Conservation (phyloP, 306 rosid species). For the Mimosa bimucronata region DNA sequence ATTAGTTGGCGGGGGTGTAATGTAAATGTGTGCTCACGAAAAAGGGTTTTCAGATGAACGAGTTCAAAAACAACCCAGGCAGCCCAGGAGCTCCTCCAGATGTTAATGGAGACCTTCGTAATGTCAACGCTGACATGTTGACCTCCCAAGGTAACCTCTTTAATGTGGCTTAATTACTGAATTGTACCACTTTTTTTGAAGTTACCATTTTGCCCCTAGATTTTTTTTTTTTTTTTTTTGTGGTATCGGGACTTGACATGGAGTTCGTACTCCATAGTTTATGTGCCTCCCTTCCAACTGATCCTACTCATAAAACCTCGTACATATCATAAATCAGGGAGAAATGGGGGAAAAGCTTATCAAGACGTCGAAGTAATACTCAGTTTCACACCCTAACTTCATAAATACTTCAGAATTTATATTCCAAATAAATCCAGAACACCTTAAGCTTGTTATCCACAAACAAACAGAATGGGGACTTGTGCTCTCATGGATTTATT, state of each 20-base stretch:
- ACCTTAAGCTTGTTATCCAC: too few relatives aligned
- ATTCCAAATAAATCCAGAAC: too few relatives aligned
- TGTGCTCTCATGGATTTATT: too few relatives aligned
- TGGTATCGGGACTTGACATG: neutral
- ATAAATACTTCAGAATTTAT: too few relatives aligned
- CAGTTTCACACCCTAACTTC: too few relatives aligned
- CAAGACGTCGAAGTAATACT: neutral
- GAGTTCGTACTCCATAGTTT: neutral
- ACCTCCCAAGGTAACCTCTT: conserved; percentile 35
- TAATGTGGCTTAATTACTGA: neutral
- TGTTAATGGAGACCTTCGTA: conserved; percentile 31
- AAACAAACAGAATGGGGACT: too few relatives aligned
- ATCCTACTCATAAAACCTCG: neutral
- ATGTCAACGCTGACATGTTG: conserved; percentile 30
- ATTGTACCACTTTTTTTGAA: neutral
- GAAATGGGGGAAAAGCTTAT: neutral
- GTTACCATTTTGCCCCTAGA: neutral
- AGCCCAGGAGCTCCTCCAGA: conserved; percentile 35
- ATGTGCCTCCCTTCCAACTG: neutral
- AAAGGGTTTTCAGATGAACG: conserved; percentile 65
- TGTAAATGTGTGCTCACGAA: neutral
- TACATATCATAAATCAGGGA: neutral
- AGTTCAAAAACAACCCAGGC: conserved; percentile 42
- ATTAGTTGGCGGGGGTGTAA: too few relatives aligned
- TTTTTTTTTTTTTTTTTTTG: too few relatives aligned